Base-by-base conservation (phyloP, 2,329 filamentous ascomycete species). In the Passalora sequoiae region DNA sequence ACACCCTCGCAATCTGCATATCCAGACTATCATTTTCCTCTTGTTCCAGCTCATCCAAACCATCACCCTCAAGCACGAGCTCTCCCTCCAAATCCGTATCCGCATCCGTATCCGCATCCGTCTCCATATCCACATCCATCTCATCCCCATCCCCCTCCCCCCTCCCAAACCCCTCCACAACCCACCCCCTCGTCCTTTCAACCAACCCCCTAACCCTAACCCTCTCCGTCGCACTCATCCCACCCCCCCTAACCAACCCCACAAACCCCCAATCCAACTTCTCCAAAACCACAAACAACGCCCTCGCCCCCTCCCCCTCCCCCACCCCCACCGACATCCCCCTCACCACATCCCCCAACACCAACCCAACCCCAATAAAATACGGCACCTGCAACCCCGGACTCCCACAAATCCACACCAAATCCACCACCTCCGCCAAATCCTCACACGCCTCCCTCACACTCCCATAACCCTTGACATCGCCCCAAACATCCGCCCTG, bases 201-300 rank as follows among this genome's bases (percentile, higher is more conserved):
- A 89, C 85, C 21, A 94, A 69, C 58, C 86, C 86, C 60, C 86
- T 84, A 51, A 89, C 84, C 29, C 91, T 78, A 6, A 97, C 88
- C 74, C 92, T 94, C 63, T 96, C 88, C 1, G 86, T 91, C 13
- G 81, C 88, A 71, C 86, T 83, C 1, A 86, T 83, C 6, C 68
- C 68, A 44, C 75, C 68, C 3, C 85, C 84, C 17, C 73, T 69
- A 1, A 95, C 61, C 7, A 96, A 69, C 45, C 83, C 86, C 1
- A 85, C 78, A 60, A 96, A 94, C 28, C 86, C 86, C 56, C 83
- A 78, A 59, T 96, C 91, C 15, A 96, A 70, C 64, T 94, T 96
- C 35, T 75, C 74, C 3, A 95, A 69, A 0, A 91, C 62, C 1
- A 72, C 66, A 57, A 96, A 89, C 0, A 85, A 84, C 1, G 80